Base-by-base conservation (phyloP, 148 eudicot species). In the Persicaria tinctoria region DNA sequence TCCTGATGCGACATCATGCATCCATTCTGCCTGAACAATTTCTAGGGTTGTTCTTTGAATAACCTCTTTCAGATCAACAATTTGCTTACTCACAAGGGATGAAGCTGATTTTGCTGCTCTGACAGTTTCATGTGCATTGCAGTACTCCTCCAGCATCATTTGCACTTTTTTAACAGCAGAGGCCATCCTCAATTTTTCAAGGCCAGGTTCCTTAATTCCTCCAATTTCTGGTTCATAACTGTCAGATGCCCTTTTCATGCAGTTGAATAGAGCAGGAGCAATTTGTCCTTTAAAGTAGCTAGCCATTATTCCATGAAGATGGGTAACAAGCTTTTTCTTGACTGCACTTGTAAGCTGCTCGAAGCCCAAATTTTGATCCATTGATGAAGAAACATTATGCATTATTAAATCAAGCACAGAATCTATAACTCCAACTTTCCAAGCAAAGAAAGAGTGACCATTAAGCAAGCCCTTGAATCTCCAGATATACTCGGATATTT, bases 21-120 rank as follows among this genome's bases (percentile, higher is more conserved):
- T 86, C 99, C 99, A 95, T 82, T 95, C 97, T 86, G 92, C 82
- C 74, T 87, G 96, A 85, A 91, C 81, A 77, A 92, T 86, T 84
- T 95, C 99, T 72, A 86, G 82, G 79, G 83, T 80, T 63, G 92
- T 87, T 84, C 83, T 89, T 49, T 70, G 79, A 76, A 89, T 85
- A 84, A 86, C 87, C 84, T 82, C 94, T 77, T 88, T 90, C 72
- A 95, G 87, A 83, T 90, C 94, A 83, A 78, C 83, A 76, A 89
- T 86, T 82, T 87, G 90, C 76, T 81, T 86, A 78, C 85, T 85
- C 86, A 85, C 85, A 78, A 81, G 81, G 57, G 90, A 81, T 51
- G 91, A 93, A 72, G 97, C 94, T 76, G 97, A 89, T 78, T 78
- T 90, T 45, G 91, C 97, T 46, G 97, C 92, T 86, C 94, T 88